Evolutionary conservation across 495 filamentous ascomycete genomes (phyloP).

Genomic region (Aspergillus diversus): DNA sequence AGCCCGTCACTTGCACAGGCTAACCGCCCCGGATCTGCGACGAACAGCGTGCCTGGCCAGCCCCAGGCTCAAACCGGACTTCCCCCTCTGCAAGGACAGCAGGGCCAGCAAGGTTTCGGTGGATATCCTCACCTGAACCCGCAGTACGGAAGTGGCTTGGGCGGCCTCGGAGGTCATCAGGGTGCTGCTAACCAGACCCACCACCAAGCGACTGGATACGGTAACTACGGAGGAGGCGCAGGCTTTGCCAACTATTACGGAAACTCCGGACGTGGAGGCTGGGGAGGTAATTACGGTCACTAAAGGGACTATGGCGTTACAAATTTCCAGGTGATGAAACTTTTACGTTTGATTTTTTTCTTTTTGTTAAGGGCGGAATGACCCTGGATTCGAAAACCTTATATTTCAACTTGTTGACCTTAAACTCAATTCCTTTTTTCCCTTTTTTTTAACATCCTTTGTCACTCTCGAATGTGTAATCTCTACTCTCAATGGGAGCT

Average conservation of each 20-base stretch:
- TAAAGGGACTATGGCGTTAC: slow-evolving; percentile 43
- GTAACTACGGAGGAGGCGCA: slow-evolving; percentile 52
- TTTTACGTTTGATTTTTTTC: slow-evolving; percentile 29
- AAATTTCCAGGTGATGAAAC: slow-evolving; percentile 38
- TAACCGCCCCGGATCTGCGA: slow-evolving; percentile 80
- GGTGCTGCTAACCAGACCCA: slow-evolving; percentile 60
- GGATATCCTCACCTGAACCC: slow-evolving; percentile 78
- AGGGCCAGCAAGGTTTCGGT: slow-evolving; percentile 68
- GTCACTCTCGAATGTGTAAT: slow-evolving; percentile 46
- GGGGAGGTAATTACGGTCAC: slow-evolving; percentile 71
- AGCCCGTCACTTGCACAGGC: slow-evolving; percentile 84
- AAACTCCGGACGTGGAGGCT: slow-evolving; percentile 60
- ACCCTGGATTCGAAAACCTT: slow-evolving; percentile 30
- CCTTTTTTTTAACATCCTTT: slow-evolving; percentile 4
- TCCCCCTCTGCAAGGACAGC: slow-evolving; percentile 75
- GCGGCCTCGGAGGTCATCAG: slow-evolving; percentile 69
- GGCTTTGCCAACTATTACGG: slow-evolving; percentile 61
- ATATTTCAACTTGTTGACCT: slow-evolving; percentile 23
- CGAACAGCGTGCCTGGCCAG: slow-evolving; percentile 71
- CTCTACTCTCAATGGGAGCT: slow-evolving; percentile 52
- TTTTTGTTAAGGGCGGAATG: slow-evolving; percentile 26
- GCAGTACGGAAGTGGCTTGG: slow-evolving; percentile 69
- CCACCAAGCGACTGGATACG: slow-evolving; percentile 59
- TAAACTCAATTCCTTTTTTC: slow-evolving; percentile 12
- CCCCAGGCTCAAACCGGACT: slow-evolving; percentile 60